Percentiles rank a stretch among this genome's conserved stretches.
Evolutionary conservation across 169 alveolate genomes (phyloP).

Genomic region (Cystoisospora suis): DNA sequence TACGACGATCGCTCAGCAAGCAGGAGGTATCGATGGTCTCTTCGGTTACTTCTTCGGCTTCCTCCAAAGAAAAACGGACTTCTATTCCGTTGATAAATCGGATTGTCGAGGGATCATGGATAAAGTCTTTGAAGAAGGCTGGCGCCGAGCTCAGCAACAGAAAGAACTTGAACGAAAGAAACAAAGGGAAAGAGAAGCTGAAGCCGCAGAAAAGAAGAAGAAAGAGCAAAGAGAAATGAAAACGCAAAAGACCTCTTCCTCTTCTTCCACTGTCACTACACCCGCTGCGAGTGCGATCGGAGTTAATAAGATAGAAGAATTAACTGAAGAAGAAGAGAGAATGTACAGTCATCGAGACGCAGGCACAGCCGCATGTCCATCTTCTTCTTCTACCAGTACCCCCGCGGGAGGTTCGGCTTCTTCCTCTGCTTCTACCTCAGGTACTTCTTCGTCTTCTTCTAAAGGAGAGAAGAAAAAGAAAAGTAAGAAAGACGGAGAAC

Average conservation of each 20-base stretch:
- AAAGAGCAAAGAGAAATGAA: slow-evolving; percentile 33
- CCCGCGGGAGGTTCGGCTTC: background rate
- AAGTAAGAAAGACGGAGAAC: background rate
- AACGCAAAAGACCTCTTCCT: slow-evolving; percentile 21
- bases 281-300: background rate
- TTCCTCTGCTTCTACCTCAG: background rate
- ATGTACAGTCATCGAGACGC: slow-evolving; percentile 15
- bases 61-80: slow-evolving; percentile 95
- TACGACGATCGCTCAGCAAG: slow-evolving; percentile 77
- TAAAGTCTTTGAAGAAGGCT: slow-evolving; percentile 78
- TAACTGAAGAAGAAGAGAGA: slow-evolving; percentile 70
- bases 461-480: background rate
- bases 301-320: slow-evolving; percentile 66
- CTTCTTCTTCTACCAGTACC: background rate
- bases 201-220: slow-evolving; percentile 39
- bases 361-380: background rate
- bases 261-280: background rate
- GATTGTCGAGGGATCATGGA: slow-evolving; percentile 64
- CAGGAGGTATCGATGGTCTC: slow-evolving; percentile 93
- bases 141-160: slow-evolving; percentile 71
- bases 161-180: slow-evolving; percentile 73
- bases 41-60: slow-evolving; percentile 93
- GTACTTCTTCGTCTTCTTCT: background rate
- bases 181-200: slow-evolving; percentile 57
- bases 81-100: slow-evolving; percentile 78